phyloP scores from a whole-genome alignment of 2,329 filamentous ascomycete species.

The Orbilia javanica region DNA sequence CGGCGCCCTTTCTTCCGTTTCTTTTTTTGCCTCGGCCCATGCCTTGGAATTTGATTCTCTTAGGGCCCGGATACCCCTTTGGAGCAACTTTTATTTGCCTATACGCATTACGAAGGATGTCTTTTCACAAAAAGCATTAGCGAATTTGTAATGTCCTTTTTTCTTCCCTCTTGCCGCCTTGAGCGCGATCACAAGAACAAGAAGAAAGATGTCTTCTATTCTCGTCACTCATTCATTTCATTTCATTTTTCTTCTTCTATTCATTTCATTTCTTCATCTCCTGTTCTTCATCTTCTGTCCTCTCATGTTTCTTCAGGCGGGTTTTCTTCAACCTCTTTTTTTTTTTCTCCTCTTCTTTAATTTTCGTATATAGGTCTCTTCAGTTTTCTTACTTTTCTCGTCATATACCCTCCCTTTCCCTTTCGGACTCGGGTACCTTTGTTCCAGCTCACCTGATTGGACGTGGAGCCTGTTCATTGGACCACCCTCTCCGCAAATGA shows the following conservation, averaged over 20 bases:
- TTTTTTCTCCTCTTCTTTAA: slow-evolving; percentile 14
- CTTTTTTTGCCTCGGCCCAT: neutral
- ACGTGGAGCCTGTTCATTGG: slow-evolving; percentile 53
- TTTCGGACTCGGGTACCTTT: neutral
- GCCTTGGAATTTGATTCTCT: slow-evolving; percentile 1
- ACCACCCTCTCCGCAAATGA: slow-evolving; percentile 25
- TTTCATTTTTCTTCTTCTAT: slow-evolving; percentile 11
- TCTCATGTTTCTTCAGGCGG: slow-evolving; percentile 26
- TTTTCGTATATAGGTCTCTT: slow-evolving; percentile 30
- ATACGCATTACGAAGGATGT: slow-evolving; percentile 52
- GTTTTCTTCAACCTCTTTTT: slow-evolving; percentile 25
- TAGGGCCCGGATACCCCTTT: slow-evolving; percentile 20
- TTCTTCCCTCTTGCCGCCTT: slow-evolving; percentile 28
- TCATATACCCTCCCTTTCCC: neutral
- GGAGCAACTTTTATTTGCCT: slow-evolving; percentile 9
- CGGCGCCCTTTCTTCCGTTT: neutral
- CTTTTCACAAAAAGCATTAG: slow-evolving; percentile 51
- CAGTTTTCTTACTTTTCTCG: slow-evolving; percentile 10
- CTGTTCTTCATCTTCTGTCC: slow-evolving; percentile 16
- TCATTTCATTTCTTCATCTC: slow-evolving; percentile 18
- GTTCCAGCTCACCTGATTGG: slow-evolving; percentile 44
- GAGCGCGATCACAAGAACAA: slow-evolving; percentile 29
- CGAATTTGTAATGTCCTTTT: slow-evolving; percentile 49
- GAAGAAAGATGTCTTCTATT: slow-evolving; percentile 15
- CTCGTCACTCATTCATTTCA: slow-evolving; percentile 20